Evolutionary conservation across 768 basidiomycete species (phyloP).

Genomic region (Pisolithus albus): DNA sequence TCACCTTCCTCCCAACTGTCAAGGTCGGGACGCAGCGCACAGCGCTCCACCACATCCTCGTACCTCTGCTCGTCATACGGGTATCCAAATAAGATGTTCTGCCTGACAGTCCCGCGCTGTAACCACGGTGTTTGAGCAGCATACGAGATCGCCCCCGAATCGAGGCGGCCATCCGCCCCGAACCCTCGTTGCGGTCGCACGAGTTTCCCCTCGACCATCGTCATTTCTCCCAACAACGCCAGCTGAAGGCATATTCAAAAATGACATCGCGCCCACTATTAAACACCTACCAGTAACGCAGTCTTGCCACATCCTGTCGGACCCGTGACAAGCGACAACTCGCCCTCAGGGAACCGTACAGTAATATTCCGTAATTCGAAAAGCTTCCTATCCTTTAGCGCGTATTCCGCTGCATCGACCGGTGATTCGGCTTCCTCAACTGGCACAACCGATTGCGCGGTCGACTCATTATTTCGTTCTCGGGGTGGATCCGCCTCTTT

Average conservation of each 20-base stretch:
- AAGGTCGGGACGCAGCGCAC: constrained; percentile 42
- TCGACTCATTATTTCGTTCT: neutral
- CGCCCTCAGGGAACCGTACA: constrained; percentile 64
- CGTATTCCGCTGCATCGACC: constrained; percentile 6
- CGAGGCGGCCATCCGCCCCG: constrained; percentile 47
- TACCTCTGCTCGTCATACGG: constrained; percentile 37
- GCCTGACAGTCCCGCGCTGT: constrained; percentile 42
- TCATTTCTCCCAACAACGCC: constrained; percentile 71
- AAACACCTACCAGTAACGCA: constrained; percentile 52
- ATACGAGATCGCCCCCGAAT: constrained; percentile 41
- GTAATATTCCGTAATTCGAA: constrained; percentile 67
- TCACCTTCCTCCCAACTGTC: constrained; percentile 39
- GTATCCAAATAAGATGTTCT: constrained; percentile 56
- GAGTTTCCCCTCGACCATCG: constrained; percentile 39
- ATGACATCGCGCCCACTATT: neutral
- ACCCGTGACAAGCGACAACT: constrained; percentile 66
- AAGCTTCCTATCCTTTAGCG: constrained; percentile 28
- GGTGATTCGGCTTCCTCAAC: neutral
- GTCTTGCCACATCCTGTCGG: constrained; percentile 84
- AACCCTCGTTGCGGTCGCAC: constrained; percentile 61
- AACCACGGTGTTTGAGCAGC: constrained; percentile 47
- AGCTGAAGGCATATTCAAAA: constrained; percentile 33
- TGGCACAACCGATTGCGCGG: neutral
- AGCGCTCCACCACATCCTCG: constrained; percentile 35
- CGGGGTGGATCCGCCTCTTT: neutral